Evolutionary conservation across 305 asterid species (phyloP), one percentile per base, ranked within the genome.

Genomic region (Nicotiana rustica): DNA sequence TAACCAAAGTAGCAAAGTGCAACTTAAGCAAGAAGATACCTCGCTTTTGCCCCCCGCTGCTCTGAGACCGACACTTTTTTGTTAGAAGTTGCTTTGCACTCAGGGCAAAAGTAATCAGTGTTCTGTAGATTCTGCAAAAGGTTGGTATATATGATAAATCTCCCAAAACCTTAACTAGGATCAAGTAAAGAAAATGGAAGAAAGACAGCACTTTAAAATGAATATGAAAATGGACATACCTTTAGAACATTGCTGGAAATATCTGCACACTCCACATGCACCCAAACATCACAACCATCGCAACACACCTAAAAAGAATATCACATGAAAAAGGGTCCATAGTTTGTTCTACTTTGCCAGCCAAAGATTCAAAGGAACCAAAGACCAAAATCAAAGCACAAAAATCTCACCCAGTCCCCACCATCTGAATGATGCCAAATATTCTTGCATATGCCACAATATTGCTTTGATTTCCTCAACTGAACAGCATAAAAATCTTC

Each of bases 351-450:
- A 52, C 47, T 75, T 75, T 29, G 17, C 65, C 47, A 52, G 47
- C 80, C 65, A 75, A 75, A 61, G 33, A 61, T 12, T 8, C 67
- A 61, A n/a, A 31, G 59, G 17, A 44, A 10, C 35, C 47, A 80
- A 65, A 64, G 15, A 68, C 73, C 60, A n/a, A 85, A 59, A 83
- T 67, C 33, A 79, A 66, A 75, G 61, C 41, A 49, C 44, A 77
- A 56, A 73, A 56, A 25, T 86, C 96, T 92, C 86, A 97, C 99
- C 98, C 98, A 97, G 87, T 90, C 86, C 85, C 98, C 97, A 83
- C 98, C 99, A 83, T 97, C 99, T 79, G 98, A 92, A 81, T 92
- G 97, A 81, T 95, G 95, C 98, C 98, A 95, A 85, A 93, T 92
- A 83, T 90, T 80, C 89, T 92, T 88, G 93, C 99, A 97, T 85